Evolutionary conservation across 2,329 filamentous ascomycete species (phyloP).

Genomic region (Geoglossum cookeanum): DNA sequence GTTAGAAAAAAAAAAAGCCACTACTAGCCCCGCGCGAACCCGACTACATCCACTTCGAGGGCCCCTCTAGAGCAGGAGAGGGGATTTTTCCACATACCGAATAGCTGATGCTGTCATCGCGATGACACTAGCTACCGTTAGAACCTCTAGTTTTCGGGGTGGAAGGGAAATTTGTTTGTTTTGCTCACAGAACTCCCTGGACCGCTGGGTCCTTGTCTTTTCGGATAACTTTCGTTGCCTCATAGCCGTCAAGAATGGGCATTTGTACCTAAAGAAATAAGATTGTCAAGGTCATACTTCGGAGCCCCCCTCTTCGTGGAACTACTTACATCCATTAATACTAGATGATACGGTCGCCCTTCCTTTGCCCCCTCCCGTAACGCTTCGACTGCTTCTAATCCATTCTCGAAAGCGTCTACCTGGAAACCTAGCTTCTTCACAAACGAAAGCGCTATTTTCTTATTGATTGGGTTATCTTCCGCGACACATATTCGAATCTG

Average conservation of each 20-base stretch:
- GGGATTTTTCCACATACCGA: slow-evolving; percentile 23
- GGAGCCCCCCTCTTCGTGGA: background rate
- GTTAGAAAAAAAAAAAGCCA: background rate
- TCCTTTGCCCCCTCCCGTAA: slow-evolving; percentile 53
- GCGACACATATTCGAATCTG: slow-evolving; percentile 79
- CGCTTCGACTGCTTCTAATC: slow-evolving; percentile 70
- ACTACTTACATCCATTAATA: slow-evolving; percentile 58
- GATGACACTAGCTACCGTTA: slow-evolving; percentile 39
- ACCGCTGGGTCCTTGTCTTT: slow-evolving; percentile 59
- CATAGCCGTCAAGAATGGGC: slow-evolving; percentile 83
- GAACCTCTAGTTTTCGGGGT: background rate
- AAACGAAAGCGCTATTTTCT: slow-evolving; percentile 84
- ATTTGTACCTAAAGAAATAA: slow-evolving; percentile 46
- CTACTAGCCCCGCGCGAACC: no score
- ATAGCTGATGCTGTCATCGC: slow-evolving; percentile 96
- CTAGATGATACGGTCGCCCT: slow-evolving; percentile 62
- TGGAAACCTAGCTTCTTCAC: slow-evolving; percentile 70
- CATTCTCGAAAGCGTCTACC: slow-evolving; percentile 80
- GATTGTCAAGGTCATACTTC: background rate
- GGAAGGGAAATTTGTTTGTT: background rate
- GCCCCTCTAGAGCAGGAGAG: background rate
- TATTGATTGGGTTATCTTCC: slow-evolving; percentile 88
- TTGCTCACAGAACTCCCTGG: slow-evolving; percentile 41
- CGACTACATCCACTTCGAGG: background rate
- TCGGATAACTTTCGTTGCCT: slow-evolving; percentile 69